Conservation (phyloP, 176 grass and related monocot genomes). For the Leersia perrieri region DNA sequence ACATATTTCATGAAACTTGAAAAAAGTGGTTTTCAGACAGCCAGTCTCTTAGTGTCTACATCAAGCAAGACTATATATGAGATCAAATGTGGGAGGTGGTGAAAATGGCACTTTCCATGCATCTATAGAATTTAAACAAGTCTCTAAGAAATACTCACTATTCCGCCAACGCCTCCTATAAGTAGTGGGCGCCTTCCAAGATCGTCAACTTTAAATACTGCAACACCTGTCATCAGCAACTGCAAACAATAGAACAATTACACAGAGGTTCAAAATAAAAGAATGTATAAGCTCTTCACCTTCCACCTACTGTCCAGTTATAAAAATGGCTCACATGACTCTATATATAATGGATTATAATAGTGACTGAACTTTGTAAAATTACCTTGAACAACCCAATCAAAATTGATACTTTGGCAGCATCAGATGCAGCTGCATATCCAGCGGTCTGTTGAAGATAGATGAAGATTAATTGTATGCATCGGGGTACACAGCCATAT, state of each 20-base stretch:
- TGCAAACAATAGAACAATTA: conserved; percentile 42
- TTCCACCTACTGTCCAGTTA: neutral
- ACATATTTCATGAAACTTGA: conserved; percentile 10
- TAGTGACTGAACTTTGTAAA: conserved; percentile 5
- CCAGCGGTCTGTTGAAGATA: conserved; percentile 73
- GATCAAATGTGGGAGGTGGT: neutral
- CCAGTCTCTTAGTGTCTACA: neutral
- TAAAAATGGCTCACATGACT: neutral
- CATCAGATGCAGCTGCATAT: conserved; percentile 87
- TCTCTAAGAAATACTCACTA: conserved; percentile 54
- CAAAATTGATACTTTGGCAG: conserved; percentile 77
- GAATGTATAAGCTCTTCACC: neutral
- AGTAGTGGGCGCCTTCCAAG: conserved; percentile 85
- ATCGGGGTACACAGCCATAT: neutral
- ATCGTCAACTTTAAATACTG: conserved; percentile 77
- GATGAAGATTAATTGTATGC: conserved; percentile 24
- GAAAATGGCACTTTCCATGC: neutral
- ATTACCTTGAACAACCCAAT: conserved; percentile 97
- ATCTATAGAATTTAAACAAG: conserved; percentile 8
- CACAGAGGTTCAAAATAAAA: neutral
- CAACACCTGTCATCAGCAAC: conserved; percentile 88
- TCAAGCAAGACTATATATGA: neutral
- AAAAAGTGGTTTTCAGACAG: neutral
- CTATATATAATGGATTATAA: neutral
- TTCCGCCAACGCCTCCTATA: conserved; percentile 89